Conservation (phyloP, 352 stramenopile genomes). For the Phytopythium oedochilum region DNA sequence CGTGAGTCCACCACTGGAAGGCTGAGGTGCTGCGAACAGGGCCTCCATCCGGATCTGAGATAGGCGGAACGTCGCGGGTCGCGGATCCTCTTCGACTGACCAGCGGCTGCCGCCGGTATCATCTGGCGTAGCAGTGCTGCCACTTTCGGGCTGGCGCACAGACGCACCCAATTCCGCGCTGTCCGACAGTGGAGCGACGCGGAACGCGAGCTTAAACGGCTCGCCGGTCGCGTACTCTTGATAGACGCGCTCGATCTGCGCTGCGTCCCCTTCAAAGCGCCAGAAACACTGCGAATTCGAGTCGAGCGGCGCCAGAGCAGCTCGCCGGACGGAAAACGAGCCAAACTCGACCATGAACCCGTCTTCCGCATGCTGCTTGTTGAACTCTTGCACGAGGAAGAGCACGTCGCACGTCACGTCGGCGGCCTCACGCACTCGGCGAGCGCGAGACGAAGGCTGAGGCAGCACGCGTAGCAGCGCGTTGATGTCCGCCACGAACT, state of each 20-base stretch:
- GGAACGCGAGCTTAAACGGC: constrained; percentile 68
- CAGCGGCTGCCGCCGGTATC: constrained; percentile 1
- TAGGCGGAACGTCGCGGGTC: constrained; percentile 56
- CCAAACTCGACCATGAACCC: constrained; percentile 55
- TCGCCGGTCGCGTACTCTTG: constrained; percentile 25
- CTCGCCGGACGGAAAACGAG: constrained; percentile 29
- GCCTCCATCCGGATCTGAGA: constrained; percentile 78
- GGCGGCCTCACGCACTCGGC: constrained; percentile 25
- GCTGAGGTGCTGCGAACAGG: constrained; percentile 46
- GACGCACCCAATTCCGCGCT: constrained; percentile 2
- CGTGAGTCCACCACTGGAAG: constrained; percentile 5
- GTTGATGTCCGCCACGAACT: constrained; percentile 76
- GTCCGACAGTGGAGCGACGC: constrained; percentile 28
- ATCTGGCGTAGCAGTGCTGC: neutral
- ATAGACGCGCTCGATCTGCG: constrained; percentile 25
- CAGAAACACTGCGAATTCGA: constrained; percentile 43
- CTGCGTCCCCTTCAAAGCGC: constrained; percentile 14
- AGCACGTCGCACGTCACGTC: constrained; percentile 35
- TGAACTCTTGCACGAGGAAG: constrained; percentile 49
- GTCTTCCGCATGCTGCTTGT: constrained; percentile 49
- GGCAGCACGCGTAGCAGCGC: constrained; percentile 21
- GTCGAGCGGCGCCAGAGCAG: constrained; percentile 18
- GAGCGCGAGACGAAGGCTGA: constrained; percentile 38
- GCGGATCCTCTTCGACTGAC: constrained; percentile 34
- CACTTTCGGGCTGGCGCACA: neutral